Evolutionary conservation across 139 green algal genomes (phyloP).

Genomic region (Micromonas commoda): DNA sequence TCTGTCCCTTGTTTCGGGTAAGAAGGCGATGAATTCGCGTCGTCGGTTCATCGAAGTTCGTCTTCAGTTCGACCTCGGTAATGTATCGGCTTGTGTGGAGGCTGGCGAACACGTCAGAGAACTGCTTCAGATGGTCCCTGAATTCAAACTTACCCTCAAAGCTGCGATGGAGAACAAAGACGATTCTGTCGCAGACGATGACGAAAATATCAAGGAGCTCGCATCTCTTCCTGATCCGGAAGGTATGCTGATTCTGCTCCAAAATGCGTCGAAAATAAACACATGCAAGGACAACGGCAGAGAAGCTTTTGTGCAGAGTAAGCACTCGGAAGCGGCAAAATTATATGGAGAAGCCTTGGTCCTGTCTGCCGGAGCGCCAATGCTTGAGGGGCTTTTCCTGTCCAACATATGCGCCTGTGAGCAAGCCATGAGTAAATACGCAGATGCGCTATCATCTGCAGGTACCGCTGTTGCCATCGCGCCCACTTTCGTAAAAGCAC

Average conservation of each 20-base stretch:
- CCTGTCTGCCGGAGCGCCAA: background rate
- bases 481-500: slow-evolving; percentile 10
- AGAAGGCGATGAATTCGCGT: background rate
- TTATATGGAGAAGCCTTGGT: background rate
- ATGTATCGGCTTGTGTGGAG: background rate
- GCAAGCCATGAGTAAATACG: background rate
- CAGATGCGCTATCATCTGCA: slow-evolving; percentile 2
- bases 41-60: background rate
- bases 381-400: slow-evolving; percentile 12
- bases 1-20: background rate
- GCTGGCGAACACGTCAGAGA: background rate
- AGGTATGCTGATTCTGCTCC: background rate
- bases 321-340: background rate
- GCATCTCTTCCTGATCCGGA: background rate
- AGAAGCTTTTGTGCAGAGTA: background rate
- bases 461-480: background rate
- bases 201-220: background rate
- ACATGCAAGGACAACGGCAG: background rate
- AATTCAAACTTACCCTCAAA: background rate
- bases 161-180: background rate
- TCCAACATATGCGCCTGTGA: slow-evolving; percentile 28
- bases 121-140: background rate
- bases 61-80: slow-evolving; percentile 9
- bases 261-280: background rate
- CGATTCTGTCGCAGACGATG: background rate